phyloP scores from a whole-genome alignment of 768 basidiomycete species.

The Mrakia blollopis region DNA sequence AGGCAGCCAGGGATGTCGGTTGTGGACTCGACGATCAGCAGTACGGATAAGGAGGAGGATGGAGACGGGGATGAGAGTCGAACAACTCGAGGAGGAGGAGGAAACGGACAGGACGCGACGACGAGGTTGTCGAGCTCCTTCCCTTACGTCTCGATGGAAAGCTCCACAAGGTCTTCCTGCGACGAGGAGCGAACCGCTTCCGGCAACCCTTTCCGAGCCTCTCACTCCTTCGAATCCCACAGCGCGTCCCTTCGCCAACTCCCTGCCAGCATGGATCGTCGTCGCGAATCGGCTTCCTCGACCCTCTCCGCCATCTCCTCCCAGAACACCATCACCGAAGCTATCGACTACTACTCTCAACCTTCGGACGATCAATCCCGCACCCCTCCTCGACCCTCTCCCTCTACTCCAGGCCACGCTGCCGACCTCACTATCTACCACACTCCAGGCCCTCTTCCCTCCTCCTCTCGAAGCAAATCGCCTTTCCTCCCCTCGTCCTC shows the following conservation, averaged over 20 bases:
- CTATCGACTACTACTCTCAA: slow-evolving; percentile 14
- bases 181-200: not conserved
- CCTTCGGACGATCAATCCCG: not conserved
- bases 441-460: not conserved
- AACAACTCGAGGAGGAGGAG: not conserved
- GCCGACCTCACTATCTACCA: slow-evolving; percentile 17
- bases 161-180: slow-evolving; percentile 6
- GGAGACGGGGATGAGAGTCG: not conserved
- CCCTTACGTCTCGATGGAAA: slow-evolving; percentile 20
- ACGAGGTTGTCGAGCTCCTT: slow-evolving; percentile 17
- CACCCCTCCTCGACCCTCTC: not conserved
- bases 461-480: not conserved
- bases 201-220: not conserved
- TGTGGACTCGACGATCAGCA: not conserved
- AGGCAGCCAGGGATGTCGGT: slow-evolving; percentile 2
- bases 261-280: not conserved
- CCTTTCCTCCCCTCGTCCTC: not conserved
- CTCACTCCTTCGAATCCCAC: not conserved
- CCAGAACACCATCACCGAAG: slow-evolving; percentile 9
- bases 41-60: too few relatives aligned
- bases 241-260: not conserved
- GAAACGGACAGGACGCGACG: not conserved
- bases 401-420: not conserved
- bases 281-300: slow-evolving; percentile 2
- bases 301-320: slow-evolving; percentile 12